Evolutionary conservation across 495 filamentous ascomycete species (phyloP), one percentile per base, ranked within the genome.

Genomic region (Penicillium antarcticum): DNA sequence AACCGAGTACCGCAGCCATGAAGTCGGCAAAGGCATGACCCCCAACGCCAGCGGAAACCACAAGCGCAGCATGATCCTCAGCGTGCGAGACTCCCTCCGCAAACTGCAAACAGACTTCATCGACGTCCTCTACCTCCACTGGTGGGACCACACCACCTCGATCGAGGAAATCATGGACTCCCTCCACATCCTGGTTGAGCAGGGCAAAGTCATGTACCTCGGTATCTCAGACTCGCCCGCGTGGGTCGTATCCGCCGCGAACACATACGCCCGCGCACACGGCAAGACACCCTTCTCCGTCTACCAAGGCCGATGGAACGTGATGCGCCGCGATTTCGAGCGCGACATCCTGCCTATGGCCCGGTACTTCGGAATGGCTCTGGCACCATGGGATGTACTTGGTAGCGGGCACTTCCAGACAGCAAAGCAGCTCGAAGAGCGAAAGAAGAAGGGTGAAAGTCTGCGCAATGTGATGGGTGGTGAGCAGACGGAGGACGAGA

Each of bases 101-200:
- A 87, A 86, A 56, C 74, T 88, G 19, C 78, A 78, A 49, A 89
- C 86, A 0, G 75, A 76, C 48, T 88, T 76, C 48, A 79, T 88
- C 57, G 86, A 88, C 55, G 63, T 87, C 19, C 66, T 82, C 14
- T 85, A 83, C 58, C 47, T 85, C n/a, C 81, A 84, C 60, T 81
- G 74, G 75, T 85, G 80, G 80, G 81, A 84, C 55, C 67, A 69
- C 29, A 71, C 72, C 5, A 81, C 77, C 21, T 78, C 79, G 5
- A 76, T 87, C 45, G 72, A 80, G 38, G 84, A 87, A 48, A 37
- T 86, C 26, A 84, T 87, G 81, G 68, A 81, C 44, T 65, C 72
- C 1, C 72, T 86, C 31, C 76, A 87, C 55, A 65, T 76, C 43
- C 68, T 85, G 12, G 79, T 86, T 23, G 52, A 66, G 21, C 63